A percentile compares a stretch with the other conserved stretches of the same genome.
Evolutionary conservation across 23 red algal species (phyloP).

Genomic region (Gracilaria vermiculophylla): DNA sequence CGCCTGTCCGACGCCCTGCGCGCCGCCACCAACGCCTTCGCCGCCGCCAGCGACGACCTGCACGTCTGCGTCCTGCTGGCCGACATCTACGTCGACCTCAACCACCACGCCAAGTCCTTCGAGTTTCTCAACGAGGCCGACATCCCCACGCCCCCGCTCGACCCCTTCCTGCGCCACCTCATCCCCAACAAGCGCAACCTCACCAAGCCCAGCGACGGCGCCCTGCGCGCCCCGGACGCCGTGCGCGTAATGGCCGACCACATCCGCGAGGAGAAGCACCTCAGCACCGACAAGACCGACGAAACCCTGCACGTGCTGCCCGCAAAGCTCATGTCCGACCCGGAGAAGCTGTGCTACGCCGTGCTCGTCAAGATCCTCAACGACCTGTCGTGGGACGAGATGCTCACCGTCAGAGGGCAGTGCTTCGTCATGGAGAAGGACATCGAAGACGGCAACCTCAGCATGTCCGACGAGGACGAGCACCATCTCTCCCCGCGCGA

Average conservation of each 20-base stretch:
- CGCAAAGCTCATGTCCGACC: constrained; percentile 75
- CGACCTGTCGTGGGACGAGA: constrained; percentile 85
- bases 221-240: constrained; percentile 27
- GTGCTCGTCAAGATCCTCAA: constrained; percentile 89
- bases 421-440: constrained; percentile 97
- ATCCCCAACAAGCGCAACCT: constrained; percentile 62
- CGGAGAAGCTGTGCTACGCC: constrained; percentile 67
- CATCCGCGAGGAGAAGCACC: constrained; percentile 72
- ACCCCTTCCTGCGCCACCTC: constrained; percentile 77
- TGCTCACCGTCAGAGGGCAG: constrained; percentile 75
- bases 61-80: constrained; percentile 68
- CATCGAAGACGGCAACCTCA: constrained; percentile 42
- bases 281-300: constrained; percentile 60
- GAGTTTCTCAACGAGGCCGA: constrained; percentile 72
- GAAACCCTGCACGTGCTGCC: constrained; percentile 77
- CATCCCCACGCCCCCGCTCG: constrained; percentile 72
- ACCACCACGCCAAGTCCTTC: constrained; percentile 63
- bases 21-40: constrained; percentile 32
- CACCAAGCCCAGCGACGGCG: constrained; percentile 36
- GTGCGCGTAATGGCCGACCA: constrained; percentile 47
- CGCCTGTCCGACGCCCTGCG: constrained; percentile 55
- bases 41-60: constrained; percentile 10
- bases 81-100: constrained; percentile 54
- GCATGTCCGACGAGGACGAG: constrained; percentile 6
- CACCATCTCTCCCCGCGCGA: too few species aligned